Base-by-base conservation (phyloP, 2,329 filamentous ascomycete species). In the Penicillium sp. region DNA sequence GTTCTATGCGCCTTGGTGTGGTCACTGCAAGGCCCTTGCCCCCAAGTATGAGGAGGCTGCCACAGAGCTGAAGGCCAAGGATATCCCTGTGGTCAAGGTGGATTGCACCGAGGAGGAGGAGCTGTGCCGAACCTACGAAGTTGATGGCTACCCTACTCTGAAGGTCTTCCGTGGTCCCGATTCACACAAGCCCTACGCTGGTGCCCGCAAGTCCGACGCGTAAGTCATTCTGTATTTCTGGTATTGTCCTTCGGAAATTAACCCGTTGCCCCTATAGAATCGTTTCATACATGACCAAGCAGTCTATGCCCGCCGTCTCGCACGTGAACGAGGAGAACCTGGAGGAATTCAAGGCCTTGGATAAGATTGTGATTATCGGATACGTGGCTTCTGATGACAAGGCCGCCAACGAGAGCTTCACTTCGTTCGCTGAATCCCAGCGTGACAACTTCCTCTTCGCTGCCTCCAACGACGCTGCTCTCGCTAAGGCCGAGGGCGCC, bases 1-100 rank as follows among this genome's bases (percentile, higher is more conserved):
- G 81, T 99, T 97, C 86, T 97, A 91, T 76, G 93, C 93, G 66
- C 92, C 93, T 68, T 96, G 93, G 92, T 96, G 90, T 68, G 93
- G 92, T 65, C 93, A 97, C 84, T 97, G 93, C 89, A 97, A 99
- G 84, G 93, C 93, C 60, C 90, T 99, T 66, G 94, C 78, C 34
- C 78, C 79, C 27, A 79, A 81, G 63, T 81, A 81, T 60, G 79
- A 81, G 61, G 71, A 76, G 55, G 79, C 79, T 46, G 79, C 79
- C 44, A 76, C 77, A 8, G 74, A 78, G 50, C 65, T 81, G 53
- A 80, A 81, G 65, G 70, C 72, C 60, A 81, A 80, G 70, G 71
- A 79, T 50, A 80, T 81, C 34, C 67, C 76, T 13, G 61, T 81
- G 41, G 77, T 75, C 58, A 80, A 81, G 68, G 72, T 81, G 49